phyloP scores from a whole-genome alignment of 208 protist genomes.

The Acanthamoeba castellanii region DNA sequence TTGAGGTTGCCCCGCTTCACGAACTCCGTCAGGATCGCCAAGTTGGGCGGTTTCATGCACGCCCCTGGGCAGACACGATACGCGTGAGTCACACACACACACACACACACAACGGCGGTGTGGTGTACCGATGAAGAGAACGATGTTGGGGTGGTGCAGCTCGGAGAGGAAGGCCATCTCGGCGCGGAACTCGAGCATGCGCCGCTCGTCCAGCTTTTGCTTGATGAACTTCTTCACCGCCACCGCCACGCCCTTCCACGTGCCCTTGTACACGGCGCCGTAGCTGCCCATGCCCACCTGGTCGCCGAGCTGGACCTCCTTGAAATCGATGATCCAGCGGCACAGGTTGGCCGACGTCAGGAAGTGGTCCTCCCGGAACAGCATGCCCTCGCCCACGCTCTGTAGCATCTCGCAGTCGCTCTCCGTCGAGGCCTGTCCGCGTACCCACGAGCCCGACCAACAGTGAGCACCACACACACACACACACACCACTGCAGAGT shows the following conservation, averaged over 20 bases:
- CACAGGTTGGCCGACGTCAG: constrained; percentile 55
- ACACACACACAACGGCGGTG: too few species aligned
- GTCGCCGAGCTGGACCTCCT: background rate
- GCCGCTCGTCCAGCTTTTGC: constrained; percentile 46
- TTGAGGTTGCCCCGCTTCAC: constrained; percentile 19
- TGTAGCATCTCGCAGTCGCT: background rate
- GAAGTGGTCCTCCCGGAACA: constrained; percentile 46
- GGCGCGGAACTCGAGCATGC: constrained; percentile 59
- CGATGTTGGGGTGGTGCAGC: constrained; percentile 70
- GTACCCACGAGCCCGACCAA: too few species aligned
- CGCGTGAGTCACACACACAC: too few species aligned
- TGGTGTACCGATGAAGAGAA: constrained; percentile 34
- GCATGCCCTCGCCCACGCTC: background rate
- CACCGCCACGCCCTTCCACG: constrained; percentile 38
- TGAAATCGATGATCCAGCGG: constrained; percentile 38
- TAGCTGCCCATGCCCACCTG: constrained; percentile 42
- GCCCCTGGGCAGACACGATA: background rate
- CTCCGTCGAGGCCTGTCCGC: background rate
- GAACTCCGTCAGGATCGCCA: constrained; percentile 21
- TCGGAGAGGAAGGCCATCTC: constrained; percentile 62
- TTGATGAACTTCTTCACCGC: constrained; percentile 70
- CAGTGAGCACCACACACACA: too few species aligned
- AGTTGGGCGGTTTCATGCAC: constrained; percentile 14
- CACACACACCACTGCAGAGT: too few species aligned
- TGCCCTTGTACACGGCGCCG: constrained; percentile 4